Base-by-base conservation (phyloP, 176 grass and related monocot species). In the Carex kokanica region DNA sequence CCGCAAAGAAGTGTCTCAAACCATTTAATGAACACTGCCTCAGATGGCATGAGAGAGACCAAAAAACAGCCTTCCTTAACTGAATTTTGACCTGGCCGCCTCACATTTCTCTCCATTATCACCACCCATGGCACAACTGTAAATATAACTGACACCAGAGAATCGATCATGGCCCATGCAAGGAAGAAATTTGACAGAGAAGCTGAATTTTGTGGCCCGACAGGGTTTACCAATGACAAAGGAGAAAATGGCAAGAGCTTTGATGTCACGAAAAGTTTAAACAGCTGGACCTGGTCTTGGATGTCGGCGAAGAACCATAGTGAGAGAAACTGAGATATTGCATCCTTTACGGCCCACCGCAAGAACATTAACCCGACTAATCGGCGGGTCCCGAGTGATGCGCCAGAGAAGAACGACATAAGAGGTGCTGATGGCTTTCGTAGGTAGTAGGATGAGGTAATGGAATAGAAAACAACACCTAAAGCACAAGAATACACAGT, bases 61-160 rank as follows among this genome's bases (percentile, higher is more conserved):
- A 94, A 87, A 78, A 89, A 91, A 65, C 90, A 94, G 53, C 95
- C 95, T 90, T 98, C 92, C 85, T 95, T 95, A 83, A 95, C 89
- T 27, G 88, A 63, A 90, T 95, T 90, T n/a, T 81, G 84, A 70
- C 89, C 92, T 81, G 85, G 90, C 4, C 82, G 85, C 12, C 87
- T 88, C 0, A 25, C 88, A 88, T 92, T 90, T 72, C 87, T 89
- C 85, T 94, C 90, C 92, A 98, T 98, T 60, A 94, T 81, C 43
- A 90, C 89, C 73, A 94, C 92, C 95, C 90, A 98, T 20, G 95
- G 95, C 60, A 94, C 90, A 70, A 98, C 87, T 6, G 95, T 94
- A 83, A 98, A 93, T 25, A 98, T 54, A 34, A 98, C 92, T 0
- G 92, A 94, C 24, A 98, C 77, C 6, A 94, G 47, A 2, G 92